A percentile compares a stretch with the other conserved stretches of the same genome.
Conservation (phyloP, 345 rosid species). For the Populus ilicifolia region DNA sequence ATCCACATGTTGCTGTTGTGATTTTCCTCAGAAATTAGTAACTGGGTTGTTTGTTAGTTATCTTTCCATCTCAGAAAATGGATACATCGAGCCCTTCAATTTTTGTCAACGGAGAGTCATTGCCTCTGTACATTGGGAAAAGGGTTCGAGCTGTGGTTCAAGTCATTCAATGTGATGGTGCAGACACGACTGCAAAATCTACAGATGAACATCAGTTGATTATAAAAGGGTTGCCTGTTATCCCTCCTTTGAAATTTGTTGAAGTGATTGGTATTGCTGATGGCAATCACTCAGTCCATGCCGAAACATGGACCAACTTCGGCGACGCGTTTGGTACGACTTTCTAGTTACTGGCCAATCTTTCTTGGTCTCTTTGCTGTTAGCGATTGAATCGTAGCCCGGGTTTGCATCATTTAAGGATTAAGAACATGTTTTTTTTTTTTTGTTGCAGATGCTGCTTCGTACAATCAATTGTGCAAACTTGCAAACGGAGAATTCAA, state of each 20-base stretch:
- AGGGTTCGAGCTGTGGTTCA: slow-evolving; percentile 4
- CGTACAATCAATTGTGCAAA: slow-evolving; percentile 1
- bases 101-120: not conserved
- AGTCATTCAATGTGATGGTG: slow-evolving; percentile 6
- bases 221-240: not conserved
- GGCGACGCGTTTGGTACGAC: slow-evolving; percentile 4
- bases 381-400: not conserved
- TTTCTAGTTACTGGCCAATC: not conserved
- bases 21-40: too few species aligned
- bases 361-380: not conserved
- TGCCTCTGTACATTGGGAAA: not conserved
- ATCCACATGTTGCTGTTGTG: too few species aligned
- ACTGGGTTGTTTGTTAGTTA: not conserved
- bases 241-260: not conserved
- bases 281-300: not conserved
- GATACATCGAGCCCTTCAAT: slow-evolving; percentile 11
- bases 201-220: not conserved
- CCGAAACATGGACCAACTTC: not conserved
- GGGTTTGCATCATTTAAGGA: not conserved
- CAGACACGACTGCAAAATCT: not conserved
- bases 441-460: not conserved
- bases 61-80: not conserved
- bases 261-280: slow-evolving; percentile 7
- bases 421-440: not conserved
- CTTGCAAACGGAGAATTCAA: slow-evolving; percentile 7